A percentile compares a stretch with the other conserved stretches of the same genome.
Conservation (phyloP, 495 filamentous ascomycete genomes). For the Amphirosellinia nigrospora region DNA sequence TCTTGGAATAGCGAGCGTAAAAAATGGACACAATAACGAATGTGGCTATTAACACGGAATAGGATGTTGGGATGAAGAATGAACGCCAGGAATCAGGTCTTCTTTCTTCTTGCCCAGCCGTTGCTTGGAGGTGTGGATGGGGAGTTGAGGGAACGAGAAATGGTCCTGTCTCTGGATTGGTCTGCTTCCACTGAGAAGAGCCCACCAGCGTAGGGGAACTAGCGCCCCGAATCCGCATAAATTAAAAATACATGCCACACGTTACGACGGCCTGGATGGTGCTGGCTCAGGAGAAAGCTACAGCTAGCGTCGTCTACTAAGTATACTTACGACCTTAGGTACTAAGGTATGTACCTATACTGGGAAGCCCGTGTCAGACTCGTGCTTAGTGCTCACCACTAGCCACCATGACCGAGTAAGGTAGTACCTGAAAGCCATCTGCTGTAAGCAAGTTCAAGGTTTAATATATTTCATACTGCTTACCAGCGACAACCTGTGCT, state of each 20-base stretch:
- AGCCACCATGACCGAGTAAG: neutral
- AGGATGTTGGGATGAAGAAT: slow-evolving; percentile 27
- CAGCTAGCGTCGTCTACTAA: neutral
- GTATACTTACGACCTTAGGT: too few species aligned
- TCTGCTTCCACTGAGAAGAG: neutral
- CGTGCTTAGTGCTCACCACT: slow-evolving; percentile 12
- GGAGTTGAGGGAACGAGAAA: slow-evolving; percentile 22
- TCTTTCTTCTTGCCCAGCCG: slow-evolving; percentile 5
- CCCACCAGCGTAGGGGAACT: slow-evolving; percentile 14
- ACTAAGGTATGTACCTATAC: too few species aligned
- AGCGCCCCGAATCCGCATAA: slow-evolving; percentile 4
- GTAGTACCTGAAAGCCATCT: slow-evolving; percentile 1
- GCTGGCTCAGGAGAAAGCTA: slow-evolving; percentile 13
- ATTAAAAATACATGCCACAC: slow-evolving; percentile 25
- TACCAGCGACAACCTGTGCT: neutral
- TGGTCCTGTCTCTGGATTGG: slow-evolving; percentile 9
- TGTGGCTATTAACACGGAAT: slow-evolving; percentile 30
- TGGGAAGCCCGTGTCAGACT: too few species aligned
- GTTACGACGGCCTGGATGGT: neutral
- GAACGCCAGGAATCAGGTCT: slow-evolving; percentile 30
- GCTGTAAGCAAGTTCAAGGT: neutral
- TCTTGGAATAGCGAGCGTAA: slow-evolving; percentile 39
- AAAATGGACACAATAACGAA: slow-evolving; percentile 39
- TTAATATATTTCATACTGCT: neutral
- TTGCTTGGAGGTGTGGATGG: slow-evolving; percentile 13